Evolutionary conservation across 2,329 filamentous ascomycete species (phyloP), one percentile per base, ranked within the genome.

Genomic region (Sordariomycetes sp.): DNA sequence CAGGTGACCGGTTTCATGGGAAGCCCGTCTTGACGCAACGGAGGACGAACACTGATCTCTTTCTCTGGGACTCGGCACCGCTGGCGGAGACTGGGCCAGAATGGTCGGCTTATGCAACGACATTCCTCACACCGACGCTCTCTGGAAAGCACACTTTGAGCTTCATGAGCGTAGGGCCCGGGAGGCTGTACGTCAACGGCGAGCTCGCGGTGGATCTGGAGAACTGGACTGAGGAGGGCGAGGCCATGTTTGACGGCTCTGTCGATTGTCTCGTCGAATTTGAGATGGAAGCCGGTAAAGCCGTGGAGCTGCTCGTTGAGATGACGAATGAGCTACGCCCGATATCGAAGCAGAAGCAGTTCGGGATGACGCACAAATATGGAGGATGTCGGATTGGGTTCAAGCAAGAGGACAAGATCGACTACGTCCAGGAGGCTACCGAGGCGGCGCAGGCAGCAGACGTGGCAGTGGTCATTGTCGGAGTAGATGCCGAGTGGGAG

Each of bases 401-500:
- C 51, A 76, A 80, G 49, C 72, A 82, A 45, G 69, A 79, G 42
- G 74, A 79, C 42, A 70, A 72, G 45, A 49, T 71, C 20, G 67
- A 77, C 44, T 72, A 74, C 42, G 32, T 83, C n/a, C 67, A 78
- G 41, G 66, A 82, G 48, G 81, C 81, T 1, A 71, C 80, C 4
- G 65, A 73, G 15, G 63, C 67, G 2, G 81, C 81, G 8, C 70
- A 61, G 40, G 63, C 64, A 3, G 74, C 77, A 0, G 79, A 85
- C 39, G 2, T 75, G 11, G 80, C 79, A 3, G 61, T 86, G 6
- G 66, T 86, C 2, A 68, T 84, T 32, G 72, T 82, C 8, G 81
- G 81, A 2, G 63, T 85, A 1, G 80, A 85, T 49, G 73, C 73
- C 6, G 81, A 86, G 50, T 86, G 79, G 79, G 81, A 86, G 49